phyloP scores from a whole-genome alignment of 306 rosid species.

The Lathyrus tuberosus region DNA sequence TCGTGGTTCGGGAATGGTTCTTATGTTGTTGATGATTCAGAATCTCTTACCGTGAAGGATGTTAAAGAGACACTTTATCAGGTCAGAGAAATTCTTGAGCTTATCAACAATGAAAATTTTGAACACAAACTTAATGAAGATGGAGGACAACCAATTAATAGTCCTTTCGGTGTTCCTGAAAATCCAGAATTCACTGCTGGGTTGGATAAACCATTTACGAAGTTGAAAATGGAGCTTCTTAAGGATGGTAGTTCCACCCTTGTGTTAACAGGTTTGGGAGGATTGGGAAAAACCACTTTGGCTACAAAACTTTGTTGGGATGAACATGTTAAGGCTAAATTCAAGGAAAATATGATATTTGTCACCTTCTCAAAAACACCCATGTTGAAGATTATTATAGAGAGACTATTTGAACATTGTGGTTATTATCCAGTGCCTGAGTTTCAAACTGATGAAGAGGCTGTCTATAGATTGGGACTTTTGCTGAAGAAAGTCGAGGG shows the following conservation, averaged over 20 bases:
- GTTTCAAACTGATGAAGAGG: slow-evolving; percentile 42
- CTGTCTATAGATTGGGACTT: slow-evolving; percentile 10
- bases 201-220: slow-evolving; percentile 38
- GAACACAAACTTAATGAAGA: too few relatives aligned
- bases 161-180: slow-evolving; percentile 37
- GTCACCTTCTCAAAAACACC: slow-evolving; percentile 48
- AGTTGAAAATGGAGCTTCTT: slow-evolving; percentile 49
- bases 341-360: slow-evolving; percentile 52
- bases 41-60: too few relatives aligned
- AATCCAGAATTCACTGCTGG: slow-evolving; percentile 45
- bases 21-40: too few relatives aligned
- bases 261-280: slow-evolving; percentile 54
- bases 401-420: slow-evolving; percentile 40
- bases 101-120: too few relatives aligned
- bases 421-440: slow-evolving; percentile 33
- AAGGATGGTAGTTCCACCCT: slow-evolving; percentile 32
- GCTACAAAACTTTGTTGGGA: slow-evolving; percentile 54
- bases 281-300: slow-evolving; percentile 63
- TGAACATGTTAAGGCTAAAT: slow-evolving; percentile 50
- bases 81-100: too few relatives aligned
- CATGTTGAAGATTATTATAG: slow-evolving; percentile 45
- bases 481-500: slow-evolving; percentile 31
- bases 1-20: not conserved
- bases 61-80: too few relatives aligned
- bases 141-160: not conserved